phyloP scores from a whole-genome alignment of 345 rosid species.

The Arabis hirsuta region DNA sequence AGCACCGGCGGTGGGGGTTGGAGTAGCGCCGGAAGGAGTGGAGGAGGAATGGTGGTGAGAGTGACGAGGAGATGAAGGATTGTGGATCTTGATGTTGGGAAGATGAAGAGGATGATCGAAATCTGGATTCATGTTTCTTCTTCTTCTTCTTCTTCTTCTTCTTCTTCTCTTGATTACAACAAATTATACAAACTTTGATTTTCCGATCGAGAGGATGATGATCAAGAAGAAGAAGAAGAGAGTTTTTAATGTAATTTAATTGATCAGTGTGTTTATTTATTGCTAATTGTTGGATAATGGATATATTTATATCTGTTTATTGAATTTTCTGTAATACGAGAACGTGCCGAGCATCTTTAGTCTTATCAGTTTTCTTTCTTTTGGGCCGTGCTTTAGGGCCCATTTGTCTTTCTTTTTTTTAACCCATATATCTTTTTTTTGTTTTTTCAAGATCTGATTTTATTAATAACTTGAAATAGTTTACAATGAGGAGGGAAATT shows the following conservation, averaged over 20 bases:
- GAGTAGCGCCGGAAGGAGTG: constrained; percentile 49
- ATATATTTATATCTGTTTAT: background rate
- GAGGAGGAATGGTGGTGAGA: constrained; percentile 49
- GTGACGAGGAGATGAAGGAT: constrained; percentile 49
- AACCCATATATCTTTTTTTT: too few species aligned
- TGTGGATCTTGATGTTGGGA: constrained; percentile 80
- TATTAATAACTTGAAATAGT: too few species aligned
- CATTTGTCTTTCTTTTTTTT: too few species aligned
- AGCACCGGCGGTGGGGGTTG: constrained; percentile 85
- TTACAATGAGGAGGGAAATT: too few species aligned
- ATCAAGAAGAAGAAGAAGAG: background rate
- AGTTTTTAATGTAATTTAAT: background rate
- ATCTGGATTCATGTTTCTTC: constrained; percentile 44
- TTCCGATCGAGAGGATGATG: constrained; percentile 7
- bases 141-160: background rate
- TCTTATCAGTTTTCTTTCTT: background rate
- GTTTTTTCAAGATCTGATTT: too few species aligned
- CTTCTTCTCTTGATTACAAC: background rate
- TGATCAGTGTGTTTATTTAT: background rate
- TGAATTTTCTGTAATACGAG: constrained; percentile 12
- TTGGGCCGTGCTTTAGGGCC: constrained; percentile 28
- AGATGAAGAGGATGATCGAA: constrained; percentile 65
- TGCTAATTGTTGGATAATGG: constrained; percentile 37
- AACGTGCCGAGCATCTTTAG: constrained; percentile 36
- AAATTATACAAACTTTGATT: background rate